phyloP scores from a whole-genome alignment of 2,329 filamentous ascomycete genomes.

The Nigrospora osmanthi region DNA sequence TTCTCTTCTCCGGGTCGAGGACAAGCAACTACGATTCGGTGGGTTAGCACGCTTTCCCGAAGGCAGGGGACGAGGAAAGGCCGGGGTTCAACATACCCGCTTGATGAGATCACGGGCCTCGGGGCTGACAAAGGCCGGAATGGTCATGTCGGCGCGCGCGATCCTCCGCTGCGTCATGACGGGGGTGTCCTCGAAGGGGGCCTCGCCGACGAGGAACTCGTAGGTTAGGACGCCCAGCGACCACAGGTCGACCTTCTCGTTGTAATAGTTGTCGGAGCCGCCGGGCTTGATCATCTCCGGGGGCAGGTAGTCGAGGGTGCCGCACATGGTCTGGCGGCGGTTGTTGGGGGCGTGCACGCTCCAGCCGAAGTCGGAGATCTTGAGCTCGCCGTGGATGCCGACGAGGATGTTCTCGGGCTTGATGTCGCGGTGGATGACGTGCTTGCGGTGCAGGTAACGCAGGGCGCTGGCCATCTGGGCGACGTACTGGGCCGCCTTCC shows the following conservation, averaged over 20 bases:
- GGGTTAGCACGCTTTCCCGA: constrained; percentile 5
- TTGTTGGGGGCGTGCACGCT: constrained; percentile 96
- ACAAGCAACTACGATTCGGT: constrained; percentile 63
- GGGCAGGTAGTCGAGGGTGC: constrained; percentile 92
- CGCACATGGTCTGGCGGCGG: constrained; percentile 89
- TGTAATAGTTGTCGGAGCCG: constrained; percentile 78
- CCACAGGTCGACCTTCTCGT: constrained; percentile 95
- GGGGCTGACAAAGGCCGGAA: constrained; percentile 81
- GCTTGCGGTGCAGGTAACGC: constrained; percentile 89
- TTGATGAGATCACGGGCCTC: constrained; percentile 93
- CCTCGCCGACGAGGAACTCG: constrained; percentile 92
- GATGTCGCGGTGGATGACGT: constrained; percentile 95
- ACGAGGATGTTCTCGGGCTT: constrained; percentile 97
- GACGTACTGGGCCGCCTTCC: constrained; percentile 80
- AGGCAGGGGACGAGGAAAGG: neutral
- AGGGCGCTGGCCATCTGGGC: constrained; percentile 87
- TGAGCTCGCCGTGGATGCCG: constrained; percentile 95
- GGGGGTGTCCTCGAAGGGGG: constrained; percentile 92
- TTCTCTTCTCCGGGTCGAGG: constrained; percentile 86
- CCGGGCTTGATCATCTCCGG: constrained; percentile 93
- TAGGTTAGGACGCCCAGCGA: constrained; percentile 91
- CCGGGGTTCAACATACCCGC: constrained; percentile 47
- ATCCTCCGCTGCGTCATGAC: constrained; percentile 93
- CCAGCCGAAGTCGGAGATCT: constrained; percentile 98
- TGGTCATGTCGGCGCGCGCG: constrained; percentile 80